A percentile compares a stretch with the other conserved stretches of the same genome.
phyloP scores from a whole-genome alignment of 495 filamentous ascomycete species.

The Aspergillus nanangensis region DNA sequence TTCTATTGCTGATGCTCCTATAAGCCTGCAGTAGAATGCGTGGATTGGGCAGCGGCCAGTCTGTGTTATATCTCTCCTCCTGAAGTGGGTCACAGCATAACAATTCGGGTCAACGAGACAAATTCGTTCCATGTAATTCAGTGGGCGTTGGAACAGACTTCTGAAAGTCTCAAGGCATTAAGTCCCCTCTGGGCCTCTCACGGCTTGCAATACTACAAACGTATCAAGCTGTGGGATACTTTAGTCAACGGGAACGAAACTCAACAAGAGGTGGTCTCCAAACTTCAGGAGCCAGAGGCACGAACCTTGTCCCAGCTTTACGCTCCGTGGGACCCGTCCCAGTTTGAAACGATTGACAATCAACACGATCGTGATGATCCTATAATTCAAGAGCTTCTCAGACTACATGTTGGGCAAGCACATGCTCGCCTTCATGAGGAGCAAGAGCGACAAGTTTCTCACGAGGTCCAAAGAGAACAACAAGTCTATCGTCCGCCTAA shows the following conservation, averaged over 20 bases:
- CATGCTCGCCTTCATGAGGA: conserved; percentile 54
- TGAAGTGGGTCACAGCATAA: conserved; percentile 35
- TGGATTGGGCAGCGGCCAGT: conserved; percentile 57
- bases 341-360: not conserved
- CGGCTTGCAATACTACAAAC: too few relatives aligned
- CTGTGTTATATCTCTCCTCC: conserved; percentile 50
- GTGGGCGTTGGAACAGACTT: not conserved
- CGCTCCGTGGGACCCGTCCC: too few relatives aligned
- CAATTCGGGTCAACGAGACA: not conserved
- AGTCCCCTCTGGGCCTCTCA: too few relatives aligned
- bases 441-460: conserved; percentile 64
- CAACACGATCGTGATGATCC: too few relatives aligned
- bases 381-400: too few relatives aligned
- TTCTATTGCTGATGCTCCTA: not conserved
- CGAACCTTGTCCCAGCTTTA: too few relatives aligned
- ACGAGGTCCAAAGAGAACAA: conserved; percentile 57
- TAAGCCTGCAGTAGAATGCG: conserved; percentile 66
- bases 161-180: too few relatives aligned
- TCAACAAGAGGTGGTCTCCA: too few relatives aligned
- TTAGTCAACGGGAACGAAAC: too few relatives aligned
- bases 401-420: not conserved
- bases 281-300: too few relatives aligned
- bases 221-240: too few relatives aligned
- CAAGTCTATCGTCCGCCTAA: conserved; percentile 46
- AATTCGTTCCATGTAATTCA: not conserved